Percentiles rank a stretch among this genome's conserved stretches.
Evolutionary conservation across 345 rosid genomes (phyloP).

Genomic region (Eucalyptus virginea): DNA sequence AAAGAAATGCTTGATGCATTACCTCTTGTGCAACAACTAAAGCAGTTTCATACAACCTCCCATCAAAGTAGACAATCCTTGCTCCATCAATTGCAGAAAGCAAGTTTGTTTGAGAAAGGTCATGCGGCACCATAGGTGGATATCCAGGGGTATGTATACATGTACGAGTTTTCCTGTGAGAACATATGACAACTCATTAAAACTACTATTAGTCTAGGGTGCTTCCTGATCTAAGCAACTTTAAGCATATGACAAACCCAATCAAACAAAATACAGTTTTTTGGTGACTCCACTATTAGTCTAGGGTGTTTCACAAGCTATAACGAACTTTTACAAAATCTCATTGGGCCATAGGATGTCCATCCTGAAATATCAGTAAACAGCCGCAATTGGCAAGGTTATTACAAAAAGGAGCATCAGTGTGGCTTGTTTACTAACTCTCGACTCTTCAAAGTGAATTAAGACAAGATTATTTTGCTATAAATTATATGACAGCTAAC

Average conservation of each 20-base stretch:
- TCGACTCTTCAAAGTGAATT: neutral
- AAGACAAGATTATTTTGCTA: neutral
- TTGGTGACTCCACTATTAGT: neutral
- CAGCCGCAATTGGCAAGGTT: neutral
- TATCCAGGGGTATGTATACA: constrained; percentile 87
- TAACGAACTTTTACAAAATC: neutral
- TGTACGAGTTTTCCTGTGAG: constrained; percentile 77
- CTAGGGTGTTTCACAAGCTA: neutral
- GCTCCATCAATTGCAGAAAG: constrained; percentile 56
- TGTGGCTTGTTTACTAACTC: neutral
- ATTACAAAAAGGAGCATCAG: neutral
- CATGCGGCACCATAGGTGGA: constrained; percentile 66
- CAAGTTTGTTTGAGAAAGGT: constrained; percentile 44
- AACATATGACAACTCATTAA: neutral
- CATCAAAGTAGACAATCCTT: constrained; percentile 62
- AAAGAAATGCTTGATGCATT: neutral
- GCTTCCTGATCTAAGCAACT: neutral
- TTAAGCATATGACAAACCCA: neutral
- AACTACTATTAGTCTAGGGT: neutral
- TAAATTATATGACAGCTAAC: neutral
- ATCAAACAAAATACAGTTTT: neutral
- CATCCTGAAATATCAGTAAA: neutral
- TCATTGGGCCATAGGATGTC: neutral
- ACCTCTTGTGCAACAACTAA: constrained; percentile 76
- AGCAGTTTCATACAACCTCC: constrained; percentile 63